phyloP scores from a whole-genome alignment of 139 green algal species.

The Auxenochlorella protothecoides region DNA sequence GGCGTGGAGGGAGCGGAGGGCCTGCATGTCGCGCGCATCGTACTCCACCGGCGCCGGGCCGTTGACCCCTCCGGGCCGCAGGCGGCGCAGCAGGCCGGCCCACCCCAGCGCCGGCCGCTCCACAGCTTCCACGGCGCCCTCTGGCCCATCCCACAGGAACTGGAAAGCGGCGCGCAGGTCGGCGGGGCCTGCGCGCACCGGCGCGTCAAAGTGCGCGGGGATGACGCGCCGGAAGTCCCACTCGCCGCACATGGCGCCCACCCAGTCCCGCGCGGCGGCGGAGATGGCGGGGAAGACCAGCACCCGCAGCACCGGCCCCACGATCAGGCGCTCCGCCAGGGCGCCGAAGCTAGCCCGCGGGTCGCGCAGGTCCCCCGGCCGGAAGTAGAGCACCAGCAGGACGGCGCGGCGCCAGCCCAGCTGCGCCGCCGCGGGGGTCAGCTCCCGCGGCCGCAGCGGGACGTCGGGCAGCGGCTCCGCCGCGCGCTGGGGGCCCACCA shows the following conservation, averaged over 20 bases:
- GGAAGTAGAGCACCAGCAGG: constrained; percentile 87
- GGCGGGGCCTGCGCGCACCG: constrained; percentile 39
- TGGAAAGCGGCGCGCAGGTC: constrained; percentile 34
- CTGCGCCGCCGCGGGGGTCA: constrained; percentile 21
- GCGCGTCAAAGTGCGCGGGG: constrained; percentile 79
- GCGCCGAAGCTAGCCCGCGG: constrained; percentile 51
- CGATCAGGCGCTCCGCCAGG: constrained; percentile 62
- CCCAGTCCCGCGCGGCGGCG: constrained; percentile 43
- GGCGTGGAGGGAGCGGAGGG: no score
- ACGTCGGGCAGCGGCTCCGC: constrained; percentile 20
- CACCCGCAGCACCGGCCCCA: constrained; percentile 76
- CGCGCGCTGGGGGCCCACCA: constrained; percentile 15
- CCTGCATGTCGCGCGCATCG: no score
- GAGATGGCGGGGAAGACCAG: constrained; percentile 77
- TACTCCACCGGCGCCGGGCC: no score
- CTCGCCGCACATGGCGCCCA: constrained; percentile 58
- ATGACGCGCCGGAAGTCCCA: constrained; percentile 86
- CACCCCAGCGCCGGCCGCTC: no score
- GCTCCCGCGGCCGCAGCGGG: constrained; percentile 21
- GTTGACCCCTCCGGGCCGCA: no score
- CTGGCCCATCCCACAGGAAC: constrained; percentile 29
- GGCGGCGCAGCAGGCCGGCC: no score
- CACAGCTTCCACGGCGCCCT: neutral
- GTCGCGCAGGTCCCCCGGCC: constrained; percentile 58
- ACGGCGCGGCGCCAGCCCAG: constrained; percentile 81